A percentile compares a stretch with the other conserved stretches of the same genome.
phyloP scores from a whole-genome alignment of 371 early-diverging fungal genomes.

The Neoconidiobolus thromboides region DNA sequence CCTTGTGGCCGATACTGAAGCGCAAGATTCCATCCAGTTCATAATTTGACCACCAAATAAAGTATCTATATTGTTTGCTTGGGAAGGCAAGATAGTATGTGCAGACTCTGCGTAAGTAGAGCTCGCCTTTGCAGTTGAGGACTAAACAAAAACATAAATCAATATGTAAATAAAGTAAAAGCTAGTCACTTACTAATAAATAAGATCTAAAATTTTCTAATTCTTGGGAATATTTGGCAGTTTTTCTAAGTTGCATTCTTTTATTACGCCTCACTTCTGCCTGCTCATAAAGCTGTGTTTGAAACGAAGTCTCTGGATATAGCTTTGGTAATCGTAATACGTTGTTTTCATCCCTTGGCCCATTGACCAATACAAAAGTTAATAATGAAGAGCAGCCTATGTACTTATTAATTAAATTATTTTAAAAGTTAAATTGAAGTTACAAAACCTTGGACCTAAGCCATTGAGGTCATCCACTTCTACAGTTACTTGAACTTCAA shows the following conservation, averaged over 20 bases:
- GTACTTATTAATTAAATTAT: not conserved
- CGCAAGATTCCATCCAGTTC: constrained; percentile 53
- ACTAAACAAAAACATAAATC: not conserved
- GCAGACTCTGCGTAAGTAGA: constrained; percentile 26
- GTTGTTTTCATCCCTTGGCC: constrained; percentile 15
- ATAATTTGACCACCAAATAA: constrained; percentile 71
- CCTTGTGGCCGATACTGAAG: constrained; percentile 39
- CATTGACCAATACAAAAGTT: constrained; percentile 45
- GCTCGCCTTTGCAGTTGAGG: not conserved
- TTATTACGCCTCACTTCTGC: constrained; percentile 28
- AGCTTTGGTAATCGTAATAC: constrained; percentile 24
- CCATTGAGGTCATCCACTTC: not conserved
- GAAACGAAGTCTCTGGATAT: constrained; percentile 20
- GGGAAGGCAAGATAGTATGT: constrained; percentile 51
- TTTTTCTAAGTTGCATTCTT: constrained; percentile 12
- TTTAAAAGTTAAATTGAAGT: not conserved
- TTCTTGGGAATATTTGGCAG: not conserved
- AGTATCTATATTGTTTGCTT: constrained; percentile 45
- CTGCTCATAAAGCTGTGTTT: constrained; percentile 24
- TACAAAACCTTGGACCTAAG: not conserved
- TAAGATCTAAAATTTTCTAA: not conserved
- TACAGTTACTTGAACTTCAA: constrained; percentile 27
- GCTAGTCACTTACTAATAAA: not conserved
- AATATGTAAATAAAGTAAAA: not conserved
- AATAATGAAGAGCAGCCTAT: constrained; percentile 30